Base-by-base conservation (phyloP, 495 filamentous ascomycete genomes). In the Aspergillus steynii region DNA sequence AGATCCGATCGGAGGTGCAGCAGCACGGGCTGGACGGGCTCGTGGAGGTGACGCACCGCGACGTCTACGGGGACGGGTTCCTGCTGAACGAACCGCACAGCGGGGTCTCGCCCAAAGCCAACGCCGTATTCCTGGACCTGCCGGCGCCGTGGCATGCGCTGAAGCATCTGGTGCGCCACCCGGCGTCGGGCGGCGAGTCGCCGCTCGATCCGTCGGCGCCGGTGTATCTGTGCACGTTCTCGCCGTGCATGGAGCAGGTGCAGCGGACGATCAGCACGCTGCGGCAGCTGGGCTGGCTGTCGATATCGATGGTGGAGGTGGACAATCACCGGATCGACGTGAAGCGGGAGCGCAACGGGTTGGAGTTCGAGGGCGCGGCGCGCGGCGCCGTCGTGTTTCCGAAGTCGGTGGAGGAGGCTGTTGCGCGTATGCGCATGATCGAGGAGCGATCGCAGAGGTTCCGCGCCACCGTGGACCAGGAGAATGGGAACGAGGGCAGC, bases 161-260 rank as follows among this genome's bases (percentile, higher is more conserved):
- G 48, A 90, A 86, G 56, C 91, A 96, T 61, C 82, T 99, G 25
- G 87, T 88, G 2, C 88, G 94, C 29, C 76, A 77, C 29, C 76
- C 75, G 6, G 75, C 78, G 3, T 60, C 68, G 12, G 75, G 72
- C 2, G 45, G 56, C 0, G 65, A 71, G 52, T 91, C 90, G 0
- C 86, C 92, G 0, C 82, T 99, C 4, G 86, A 92, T 61, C 86
- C 90, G 0, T 78, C 78, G 5, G 75, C 82, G 29, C 76, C 90
- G 2, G 83, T 85, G 25, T 82, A 92, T 61, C 77, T 99, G 61
- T 99, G 95, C 75, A 94, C 93, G 2, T 99, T 99, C 78, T 93
- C 89, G 7, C 95, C 95, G 0, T 99, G 95, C 72, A 93, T 99
- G 66, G 95, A 99, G 75, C 95, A 99, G 73, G 93, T 93, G 8